A percentile compares a stretch with the other conserved stretches of the same genome.
These are phyloP conservation scores for Tritrichomonas musculus DNA, from an alignment of 208 protist genomes.

Conservation along the genomic window DNA sequence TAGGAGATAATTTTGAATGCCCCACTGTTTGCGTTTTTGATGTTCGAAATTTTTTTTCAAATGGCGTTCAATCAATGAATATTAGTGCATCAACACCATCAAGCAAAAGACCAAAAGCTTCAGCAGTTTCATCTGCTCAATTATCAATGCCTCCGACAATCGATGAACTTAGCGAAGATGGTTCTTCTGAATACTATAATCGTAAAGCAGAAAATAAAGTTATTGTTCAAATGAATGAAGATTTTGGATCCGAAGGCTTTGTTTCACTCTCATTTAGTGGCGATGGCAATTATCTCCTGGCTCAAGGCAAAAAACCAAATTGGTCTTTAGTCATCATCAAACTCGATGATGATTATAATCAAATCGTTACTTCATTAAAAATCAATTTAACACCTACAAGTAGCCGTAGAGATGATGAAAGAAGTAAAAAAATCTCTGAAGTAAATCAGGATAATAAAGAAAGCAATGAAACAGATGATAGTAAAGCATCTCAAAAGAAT, in stretches of 20 bases:
- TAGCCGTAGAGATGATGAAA: neutral
- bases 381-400: too few relatives aligned
- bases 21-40: constrained; percentile 20
- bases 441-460: too few relatives aligned
- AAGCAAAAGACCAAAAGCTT: too few relatives aligned
- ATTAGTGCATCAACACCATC: too few relatives aligned
- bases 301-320: neutral
- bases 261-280: constrained; percentile 29
- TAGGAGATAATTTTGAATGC: neutral
- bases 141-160: too few relatives aligned
- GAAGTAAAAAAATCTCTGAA: neutral
- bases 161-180: too few relatives aligned
- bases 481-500: too few relatives aligned
- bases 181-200: too few relatives aligned
- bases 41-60: neutral
- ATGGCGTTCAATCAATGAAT: too few relatives aligned
- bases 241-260: constrained; percentile 8
- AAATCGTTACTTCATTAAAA: neutral
- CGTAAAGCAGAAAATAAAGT: too few relatives aligned
- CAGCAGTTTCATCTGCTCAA: too few relatives aligned
- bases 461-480: too few relatives aligned
- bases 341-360: neutral
- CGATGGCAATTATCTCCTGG: constrained; percentile 29
- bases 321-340: neutral
- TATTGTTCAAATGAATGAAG: neutral